Conservation (phyloP, 1,284 basidiomycete species). For the Abortiporus biennis region DNA sequence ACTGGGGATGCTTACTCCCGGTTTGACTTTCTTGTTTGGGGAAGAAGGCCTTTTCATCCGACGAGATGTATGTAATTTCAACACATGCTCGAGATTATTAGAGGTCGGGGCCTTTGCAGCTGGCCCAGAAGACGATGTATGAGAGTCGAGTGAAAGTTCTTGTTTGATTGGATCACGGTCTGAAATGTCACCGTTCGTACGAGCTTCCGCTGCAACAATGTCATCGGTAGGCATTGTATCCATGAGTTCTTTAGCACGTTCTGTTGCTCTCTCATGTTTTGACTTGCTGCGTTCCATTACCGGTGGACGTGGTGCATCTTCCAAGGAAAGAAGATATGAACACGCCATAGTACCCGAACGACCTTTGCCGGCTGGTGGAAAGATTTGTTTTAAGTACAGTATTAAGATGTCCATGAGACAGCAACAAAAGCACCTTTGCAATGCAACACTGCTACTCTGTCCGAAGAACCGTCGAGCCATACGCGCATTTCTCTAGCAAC, state of each 20-base stretch:
- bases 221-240: constrained; percentile 37
- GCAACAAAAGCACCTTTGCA: constrained; percentile 83
- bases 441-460: constrained; percentile 78
- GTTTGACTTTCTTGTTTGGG: constrained; percentile 39
- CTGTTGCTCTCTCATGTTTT: constrained; percentile 23
- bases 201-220: constrained; percentile 8
- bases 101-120: not conserved
- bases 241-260: constrained; percentile 46
- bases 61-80: constrained; percentile 61
- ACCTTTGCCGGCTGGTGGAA: constrained; percentile 64
- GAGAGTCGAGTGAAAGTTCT: constrained; percentile 9
- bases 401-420: not conserved
- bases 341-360: constrained; percentile 80
- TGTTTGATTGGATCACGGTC: constrained; percentile 25
- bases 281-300: constrained; percentile 41
- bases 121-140: not conserved
- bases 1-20: constrained; percentile 72
- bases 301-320: constrained; percentile 40
- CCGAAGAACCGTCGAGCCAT: constrained; percentile 69
- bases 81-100: constrained; percentile 48
- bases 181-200: constrained; percentile 14
- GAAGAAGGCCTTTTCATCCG: constrained; percentile 56
- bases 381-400: not conserved
- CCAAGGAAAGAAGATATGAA: constrained; percentile 66
- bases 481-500: constrained; percentile 71